Evolutionary conservation across 2,329 filamentous ascomycete species (phyloP).

Genomic region (Aureobasidium sp.): DNA sequence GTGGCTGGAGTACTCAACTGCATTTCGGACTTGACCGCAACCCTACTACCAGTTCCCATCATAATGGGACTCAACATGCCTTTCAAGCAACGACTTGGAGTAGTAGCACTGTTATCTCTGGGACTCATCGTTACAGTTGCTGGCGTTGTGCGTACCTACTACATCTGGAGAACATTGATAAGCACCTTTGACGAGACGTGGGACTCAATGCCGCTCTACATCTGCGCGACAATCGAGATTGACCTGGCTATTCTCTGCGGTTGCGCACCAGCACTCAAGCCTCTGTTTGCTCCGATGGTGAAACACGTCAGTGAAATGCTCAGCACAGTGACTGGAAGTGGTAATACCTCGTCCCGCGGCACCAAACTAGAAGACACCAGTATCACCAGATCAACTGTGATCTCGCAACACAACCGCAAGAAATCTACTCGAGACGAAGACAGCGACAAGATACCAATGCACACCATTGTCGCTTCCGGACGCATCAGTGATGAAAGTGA

Average conservation of each 20-base stretch:
- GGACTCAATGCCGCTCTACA: constrained; percentile 52
- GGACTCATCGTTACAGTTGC: constrained; percentile 25
- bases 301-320: constrained; percentile 14
- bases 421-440: not conserved
- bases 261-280: constrained; percentile 40
- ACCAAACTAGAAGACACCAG: constrained; percentile 4
- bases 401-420: constrained; percentile 10
- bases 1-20: constrained; percentile 45
- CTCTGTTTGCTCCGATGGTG: constrained; percentile 26
- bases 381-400: not conserved
- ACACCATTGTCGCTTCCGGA: not conserved
- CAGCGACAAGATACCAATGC: constrained; percentile 8
- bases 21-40: constrained; percentile 48
- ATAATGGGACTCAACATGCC: constrained; percentile 48
- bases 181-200: constrained; percentile 48
- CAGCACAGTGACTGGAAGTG: not conserved
- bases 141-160: constrained; percentile 47
- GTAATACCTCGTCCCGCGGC: not conserved
- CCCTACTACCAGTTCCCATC: constrained; percentile 48
- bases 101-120: constrained; percentile 25
- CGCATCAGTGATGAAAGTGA: constrained; percentile 4
- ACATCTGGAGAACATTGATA: constrained; percentile 45
- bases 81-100: constrained; percentile 34
- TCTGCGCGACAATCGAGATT: constrained; percentile 50
- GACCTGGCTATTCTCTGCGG: constrained; percentile 50